Conservation (phyloP, 495 filamentous ascomycete species). For the Darksidea phi region DNA sequence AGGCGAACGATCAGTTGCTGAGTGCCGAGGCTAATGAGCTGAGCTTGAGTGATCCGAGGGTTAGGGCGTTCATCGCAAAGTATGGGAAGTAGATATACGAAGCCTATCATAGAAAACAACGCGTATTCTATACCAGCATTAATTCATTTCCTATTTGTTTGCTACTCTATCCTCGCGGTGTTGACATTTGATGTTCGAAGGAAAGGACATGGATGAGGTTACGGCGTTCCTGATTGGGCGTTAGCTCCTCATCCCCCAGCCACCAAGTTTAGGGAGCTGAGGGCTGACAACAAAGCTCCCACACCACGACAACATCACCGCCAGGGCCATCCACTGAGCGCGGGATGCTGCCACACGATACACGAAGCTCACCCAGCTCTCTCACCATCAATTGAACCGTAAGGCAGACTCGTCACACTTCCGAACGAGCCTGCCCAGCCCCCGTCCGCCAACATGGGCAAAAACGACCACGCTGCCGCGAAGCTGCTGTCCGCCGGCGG, state of each 20-base stretch:
- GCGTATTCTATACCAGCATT: no score
- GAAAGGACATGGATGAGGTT: not conserved
- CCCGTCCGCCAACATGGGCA: constrained; percentile 21
- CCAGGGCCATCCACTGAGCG: constrained; percentile 9
- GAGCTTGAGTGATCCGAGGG: constrained; percentile 17
- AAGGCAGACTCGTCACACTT: not conserved
- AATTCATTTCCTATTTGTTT: no score
- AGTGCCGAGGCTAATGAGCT: constrained; percentile 26
- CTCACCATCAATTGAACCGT: constrained; percentile 10
- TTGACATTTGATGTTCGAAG: no score
- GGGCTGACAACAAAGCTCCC: constrained; percentile 23
- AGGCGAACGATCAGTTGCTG: constrained; percentile 9
- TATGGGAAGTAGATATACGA: constrained; percentile 13
- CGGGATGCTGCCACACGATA: constrained; percentile 23
- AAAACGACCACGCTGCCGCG: constrained; percentile 5
- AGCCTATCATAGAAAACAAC: no score
- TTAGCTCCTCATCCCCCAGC: constrained; percentile 15
- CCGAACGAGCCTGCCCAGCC: not conserved
- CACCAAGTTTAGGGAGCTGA: constrained; percentile 23
- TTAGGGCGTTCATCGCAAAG: constrained; percentile 25
- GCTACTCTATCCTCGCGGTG: no score
- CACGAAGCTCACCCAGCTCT: constrained; percentile 9
- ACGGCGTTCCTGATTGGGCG: constrained; percentile 7
- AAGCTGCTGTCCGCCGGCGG: constrained; percentile 18
- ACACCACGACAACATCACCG: constrained; percentile 21